Evolutionary conservation across 192 early-diverging fungal genomes (phyloP), one percentile per base, ranked within the genome.

Genomic region (Podila horticola): DNA sequence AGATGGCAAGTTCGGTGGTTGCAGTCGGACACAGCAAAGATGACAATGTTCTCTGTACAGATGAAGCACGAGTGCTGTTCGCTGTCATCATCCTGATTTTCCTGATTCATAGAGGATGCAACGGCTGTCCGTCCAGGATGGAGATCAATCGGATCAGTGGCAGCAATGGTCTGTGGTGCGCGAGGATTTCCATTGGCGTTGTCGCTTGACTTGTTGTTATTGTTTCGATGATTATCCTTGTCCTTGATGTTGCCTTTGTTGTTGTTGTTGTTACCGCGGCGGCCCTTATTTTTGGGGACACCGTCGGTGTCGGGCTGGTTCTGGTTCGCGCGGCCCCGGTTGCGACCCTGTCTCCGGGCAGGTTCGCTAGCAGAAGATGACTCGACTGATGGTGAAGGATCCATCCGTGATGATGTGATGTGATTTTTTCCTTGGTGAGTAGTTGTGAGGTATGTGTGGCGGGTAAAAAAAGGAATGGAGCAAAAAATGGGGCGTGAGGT

Each of bases 1-100:
- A 94, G 82, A 69, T 97, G 95, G 83, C 97, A 99, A 1, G 94
- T 93, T n/a, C 91, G 87, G 82, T 99, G 97, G 71, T 98, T 94
- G 81, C 97, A 99, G 61, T 90, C 88, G 3, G 94, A 92, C 36
- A 99, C 84, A 9, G 96, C 94, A 79, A 93, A 95, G 61, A 89
- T 94, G 26, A 82, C 82, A 26, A 98, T 90, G 0, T 90, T 86
- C 26, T 96, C 93, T 0, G 97, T 91, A 75, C 97, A 99, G 77
- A 99, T 99, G 77, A 94, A 92, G 84, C 97, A 99, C 5, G 85
- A 69, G 13, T 86, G 77, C 15, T 59, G 64, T 28, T 84, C 75
- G 15, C 84, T 81, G 15, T 88, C 86, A 1, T 79, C 83, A 57
- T 73, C 84, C 11, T 59, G 79, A 1, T 79, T 62, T 6, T 30